Conservation (phyloP, 2,329 filamentous ascomycete species). For the Penicillium sp. region DNA sequence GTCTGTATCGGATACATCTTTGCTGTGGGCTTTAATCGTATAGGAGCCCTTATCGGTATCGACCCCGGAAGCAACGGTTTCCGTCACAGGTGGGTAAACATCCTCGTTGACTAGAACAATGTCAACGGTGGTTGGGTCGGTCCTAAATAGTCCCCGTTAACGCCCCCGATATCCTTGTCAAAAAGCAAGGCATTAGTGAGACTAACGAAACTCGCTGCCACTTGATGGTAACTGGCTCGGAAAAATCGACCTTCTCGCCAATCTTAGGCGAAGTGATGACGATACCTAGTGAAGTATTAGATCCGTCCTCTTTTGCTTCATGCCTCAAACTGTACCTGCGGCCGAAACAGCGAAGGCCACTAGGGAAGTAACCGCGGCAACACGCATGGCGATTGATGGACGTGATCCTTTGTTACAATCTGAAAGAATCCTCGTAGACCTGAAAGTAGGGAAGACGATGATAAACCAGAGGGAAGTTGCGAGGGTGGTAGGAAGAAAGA, state of each 20-base stretch:
- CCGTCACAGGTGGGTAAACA: conserved; percentile 33
- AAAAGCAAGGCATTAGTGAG: not conserved
- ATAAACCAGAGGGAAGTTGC: not conserved
- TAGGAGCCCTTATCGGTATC: conserved; percentile 37
- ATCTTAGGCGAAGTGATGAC: conserved; percentile 35
- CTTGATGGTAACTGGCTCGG: conserved; percentile 36
- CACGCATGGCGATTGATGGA: conserved; percentile 27
- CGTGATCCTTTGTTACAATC: not conserved
- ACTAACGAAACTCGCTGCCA: conserved; percentile 40
- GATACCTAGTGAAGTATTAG: conserved; percentile 25
- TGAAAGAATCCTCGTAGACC: not conserved
- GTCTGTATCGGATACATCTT: conserved; percentile 20
- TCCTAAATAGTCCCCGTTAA: conserved; percentile 24
- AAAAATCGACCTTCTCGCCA: conserved; percentile 37
- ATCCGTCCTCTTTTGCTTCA: not conserved
- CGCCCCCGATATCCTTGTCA: not conserved
- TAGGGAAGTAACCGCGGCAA: conserved; percentile 23
- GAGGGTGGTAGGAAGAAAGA: conserved; percentile 4
- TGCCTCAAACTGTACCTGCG: conserved; percentile 23
- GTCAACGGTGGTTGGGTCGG: conserved; percentile 41
- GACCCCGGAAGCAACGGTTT: conserved; percentile 35
- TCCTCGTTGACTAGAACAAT: conserved; percentile 45
- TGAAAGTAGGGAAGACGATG: not conserved
- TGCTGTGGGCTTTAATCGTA: conserved; percentile 33
- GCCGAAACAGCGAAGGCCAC: conserved; percentile 30